Conservation (phyloP, 768 basidiomycete species). For the Tricholoma matsutake region DNA sequence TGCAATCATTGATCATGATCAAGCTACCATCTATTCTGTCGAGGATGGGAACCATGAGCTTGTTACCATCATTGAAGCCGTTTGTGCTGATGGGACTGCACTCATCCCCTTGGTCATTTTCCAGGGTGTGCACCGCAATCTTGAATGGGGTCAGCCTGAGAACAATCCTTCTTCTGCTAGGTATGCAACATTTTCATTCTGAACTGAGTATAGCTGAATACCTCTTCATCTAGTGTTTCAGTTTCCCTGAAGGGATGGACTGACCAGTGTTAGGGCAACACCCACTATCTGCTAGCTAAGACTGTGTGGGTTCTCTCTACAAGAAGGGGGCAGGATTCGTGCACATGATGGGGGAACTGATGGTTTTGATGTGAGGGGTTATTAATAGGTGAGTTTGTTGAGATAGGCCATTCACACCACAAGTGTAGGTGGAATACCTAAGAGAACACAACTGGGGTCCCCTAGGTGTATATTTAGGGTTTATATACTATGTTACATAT, state of each 20-base stretch:
- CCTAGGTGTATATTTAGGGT: no score
- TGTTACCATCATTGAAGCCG: constrained; percentile 43
- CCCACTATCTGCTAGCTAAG: no score
- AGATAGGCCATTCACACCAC: no score
- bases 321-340: no score
- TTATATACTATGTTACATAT: no score
- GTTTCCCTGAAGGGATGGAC: constrained; percentile 1
- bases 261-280: no score
- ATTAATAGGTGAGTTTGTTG: no score
- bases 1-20: constrained; percentile 14
- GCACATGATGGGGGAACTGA: no score
- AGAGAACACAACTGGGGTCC: no score
- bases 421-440: no score
- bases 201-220: not conserved
- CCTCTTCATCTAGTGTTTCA: not conserved
- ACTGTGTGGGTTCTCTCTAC: no score
- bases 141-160: not conserved
- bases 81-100: constrained; percentile 39
- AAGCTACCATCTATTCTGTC: constrained; percentile 15
- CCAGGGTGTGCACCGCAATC: constrained; percentile 23
- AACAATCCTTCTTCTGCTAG: constrained; percentile 2
- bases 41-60: constrained; percentile 36
- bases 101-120: constrained; percentile 38
- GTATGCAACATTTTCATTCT: not conserved
- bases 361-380: no score